These are phyloP conservation scores for Hanseniaspora thailandica DNA, from an alignment of 805 yeast genomes.

Conservation along the genomic window DNA sequence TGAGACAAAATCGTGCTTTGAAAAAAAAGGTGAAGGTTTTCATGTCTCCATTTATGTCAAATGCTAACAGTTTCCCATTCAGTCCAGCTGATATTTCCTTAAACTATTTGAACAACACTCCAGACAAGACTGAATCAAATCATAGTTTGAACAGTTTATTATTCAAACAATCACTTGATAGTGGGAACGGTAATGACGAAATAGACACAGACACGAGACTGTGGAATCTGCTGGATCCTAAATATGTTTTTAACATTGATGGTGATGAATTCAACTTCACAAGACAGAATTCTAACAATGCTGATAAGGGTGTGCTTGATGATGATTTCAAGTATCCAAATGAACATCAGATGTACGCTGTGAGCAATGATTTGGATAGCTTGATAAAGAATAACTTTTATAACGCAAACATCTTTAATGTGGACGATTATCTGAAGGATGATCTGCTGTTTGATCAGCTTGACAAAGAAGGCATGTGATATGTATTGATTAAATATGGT, in stretches of 20 bases:
- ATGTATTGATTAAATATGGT: no score
- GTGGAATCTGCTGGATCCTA: background rate
- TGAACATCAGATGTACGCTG: background rate
- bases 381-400: background rate
- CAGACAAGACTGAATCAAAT: background rate
- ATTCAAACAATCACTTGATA: background rate
- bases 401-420: background rate
- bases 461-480: background rate
- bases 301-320: background rate
- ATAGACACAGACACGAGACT: background rate
- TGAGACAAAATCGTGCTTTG: background rate
- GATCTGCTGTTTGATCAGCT: conserved; percentile 3
- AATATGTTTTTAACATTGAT: background rate
- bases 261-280: background rate
- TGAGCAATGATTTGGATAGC: background rate
- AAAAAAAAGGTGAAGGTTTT: background rate
- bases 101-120: background rate
- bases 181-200: background rate
- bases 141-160: background rate
- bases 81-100: background rate
- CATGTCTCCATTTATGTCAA: background rate
- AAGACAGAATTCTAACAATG: background rate
- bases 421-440: background rate
- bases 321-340: background rate
- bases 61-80: background rate